Evolutionary conservation across 495 filamentous ascomycete genomes (phyloP).

Genomic region (Tuber indicum): DNA sequence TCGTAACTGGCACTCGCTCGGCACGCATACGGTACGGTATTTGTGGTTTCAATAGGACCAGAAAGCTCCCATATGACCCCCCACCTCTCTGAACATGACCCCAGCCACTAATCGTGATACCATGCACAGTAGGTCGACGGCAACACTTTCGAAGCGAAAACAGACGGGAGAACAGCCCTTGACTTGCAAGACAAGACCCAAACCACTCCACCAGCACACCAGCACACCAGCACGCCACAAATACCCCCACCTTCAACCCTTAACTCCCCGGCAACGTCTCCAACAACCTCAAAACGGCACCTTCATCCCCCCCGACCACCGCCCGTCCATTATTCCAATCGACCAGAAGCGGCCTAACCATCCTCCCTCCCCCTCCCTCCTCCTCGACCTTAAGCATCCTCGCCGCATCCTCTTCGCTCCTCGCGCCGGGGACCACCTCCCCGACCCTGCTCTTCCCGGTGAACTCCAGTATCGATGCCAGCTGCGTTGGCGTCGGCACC

Average conservation of each 20-base stretch:
- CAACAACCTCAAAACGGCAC: slow-evolving; percentile 29
- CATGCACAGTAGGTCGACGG: neutral
- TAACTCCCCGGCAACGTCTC: slow-evolving; percentile 32
- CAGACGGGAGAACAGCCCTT: neutral
- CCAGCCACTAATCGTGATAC: neutral
- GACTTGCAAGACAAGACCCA: neutral
- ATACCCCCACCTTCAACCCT: neutral
- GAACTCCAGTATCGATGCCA: slow-evolving; percentile 83
- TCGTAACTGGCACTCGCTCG: neutral
- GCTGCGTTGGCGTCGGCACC: slow-evolving; percentile 70
- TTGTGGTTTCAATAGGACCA: neutral
- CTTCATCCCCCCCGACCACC: slow-evolving; percentile 35
- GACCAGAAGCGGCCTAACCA: slow-evolving; percentile 73
- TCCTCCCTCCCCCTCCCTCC: slow-evolving; percentile 47
- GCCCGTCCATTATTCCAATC: slow-evolving; percentile 91
- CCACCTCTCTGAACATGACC: neutral
- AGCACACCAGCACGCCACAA: neutral
- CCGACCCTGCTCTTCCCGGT: slow-evolving; percentile 53
- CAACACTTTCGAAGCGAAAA: neutral
- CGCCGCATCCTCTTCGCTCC: slow-evolving; percentile 64
- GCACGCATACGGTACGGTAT: neutral
- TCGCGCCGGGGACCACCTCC: slow-evolving; percentile 65
- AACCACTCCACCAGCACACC: neutral
- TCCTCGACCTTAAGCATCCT: slow-evolving; percentile 54
- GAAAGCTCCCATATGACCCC: neutral